A percentile compares a stretch with the other conserved stretches of the same genome.
Evolutionary conservation across 768 basidiomycete species (phyloP).

Genomic region (Lactarius sp.): DNA sequence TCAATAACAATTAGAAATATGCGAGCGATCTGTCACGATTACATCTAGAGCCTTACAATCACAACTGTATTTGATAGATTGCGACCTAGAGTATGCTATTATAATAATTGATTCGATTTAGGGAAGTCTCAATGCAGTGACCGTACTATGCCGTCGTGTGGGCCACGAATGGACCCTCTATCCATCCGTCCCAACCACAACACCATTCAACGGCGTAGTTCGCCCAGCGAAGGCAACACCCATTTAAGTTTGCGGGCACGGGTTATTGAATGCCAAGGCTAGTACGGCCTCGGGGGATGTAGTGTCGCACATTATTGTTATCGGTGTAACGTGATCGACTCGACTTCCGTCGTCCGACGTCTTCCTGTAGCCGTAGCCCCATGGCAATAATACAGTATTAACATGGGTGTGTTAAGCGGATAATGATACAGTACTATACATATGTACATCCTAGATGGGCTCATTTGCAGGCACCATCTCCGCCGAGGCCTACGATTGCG

Average conservation of each 20-base stretch:
- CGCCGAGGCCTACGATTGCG: not conserved
- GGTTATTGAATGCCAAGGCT: not conserved
- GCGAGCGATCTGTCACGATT: not conserved
- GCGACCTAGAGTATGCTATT: no score
- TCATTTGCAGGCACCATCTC: constrained; percentile 9
- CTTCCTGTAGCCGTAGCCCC: not conserved
- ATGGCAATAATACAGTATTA: not conserved
- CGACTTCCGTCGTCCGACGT: not conserved
- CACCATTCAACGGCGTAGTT: not conserved
- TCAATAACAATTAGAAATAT: not conserved
- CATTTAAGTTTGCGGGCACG: not conserved
- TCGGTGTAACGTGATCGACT: not conserved
- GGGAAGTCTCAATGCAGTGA: not conserved
- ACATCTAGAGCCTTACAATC: not conserved
- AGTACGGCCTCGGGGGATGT: not conserved
- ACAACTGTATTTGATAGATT: not conserved
- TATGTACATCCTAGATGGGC: not conserved
- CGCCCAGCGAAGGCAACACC: not conserved
- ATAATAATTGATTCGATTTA: not conserved
- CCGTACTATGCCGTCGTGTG: not conserved
- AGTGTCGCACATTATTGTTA: not conserved
- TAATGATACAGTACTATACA: not conserved
- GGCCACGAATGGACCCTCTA: not conserved
- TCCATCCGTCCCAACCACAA: not conserved
- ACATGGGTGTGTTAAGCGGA: not conserved